Percentiles rank a stretch among this genome's conserved stretches.
Evolutionary conservation across 140 eudicot species (phyloP).

Genomic region (Senecio squalidus): DNA sequence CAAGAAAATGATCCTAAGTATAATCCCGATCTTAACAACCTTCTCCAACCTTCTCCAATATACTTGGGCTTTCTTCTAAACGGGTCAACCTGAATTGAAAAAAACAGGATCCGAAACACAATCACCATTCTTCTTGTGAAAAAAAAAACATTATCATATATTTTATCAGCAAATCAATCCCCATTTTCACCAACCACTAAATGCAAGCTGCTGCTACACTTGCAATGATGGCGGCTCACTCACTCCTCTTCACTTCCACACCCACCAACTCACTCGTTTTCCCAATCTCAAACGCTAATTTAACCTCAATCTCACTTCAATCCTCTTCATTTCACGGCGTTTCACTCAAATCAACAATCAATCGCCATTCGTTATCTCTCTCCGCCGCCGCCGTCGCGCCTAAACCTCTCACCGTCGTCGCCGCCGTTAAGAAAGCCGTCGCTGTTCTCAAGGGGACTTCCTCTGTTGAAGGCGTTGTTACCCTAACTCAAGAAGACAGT

Average conservation of each 20-base stretch:
- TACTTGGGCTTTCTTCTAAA: too few species aligned
- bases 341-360: slow-evolving; percentile 24
- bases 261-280: slow-evolving; percentile 31
- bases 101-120: slow-evolving; percentile 13
- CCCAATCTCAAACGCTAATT: slow-evolving; percentile 38
- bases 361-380: slow-evolving; percentile 41
- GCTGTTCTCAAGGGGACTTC: slow-evolving; percentile 92
- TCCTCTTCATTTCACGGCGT: slow-evolving; percentile 31
- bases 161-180: slow-evolving; percentile 2
- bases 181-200: slow-evolving; percentile 9
- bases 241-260: slow-evolving; percentile 46
- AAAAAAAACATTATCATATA: slow-evolving; percentile 30
- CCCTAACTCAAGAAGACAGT: slow-evolving; percentile 69
- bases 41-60: too few species aligned
- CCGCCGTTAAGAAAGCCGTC: slow-evolving; percentile 85
- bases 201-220: slow-evolving; percentile 50
- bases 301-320: slow-evolving; percentile 16
- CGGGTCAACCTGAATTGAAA: slow-evolving; percentile 26
- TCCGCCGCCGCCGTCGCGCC: slow-evolving; percentile 39
- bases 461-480: slow-evolving; percentile 83
- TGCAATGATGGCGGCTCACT: slow-evolving; percentile 81
- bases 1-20: too few species aligned
- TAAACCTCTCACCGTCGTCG: slow-evolving; percentile 66
- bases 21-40: too few species aligned
- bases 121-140: too few species aligned